A percentile compares a stretch with the other conserved stretches of the same genome.
Evolutionary conservation across 1,139 yeast species (phyloP).

Genomic region (Saccharomyces uvarum): DNA sequence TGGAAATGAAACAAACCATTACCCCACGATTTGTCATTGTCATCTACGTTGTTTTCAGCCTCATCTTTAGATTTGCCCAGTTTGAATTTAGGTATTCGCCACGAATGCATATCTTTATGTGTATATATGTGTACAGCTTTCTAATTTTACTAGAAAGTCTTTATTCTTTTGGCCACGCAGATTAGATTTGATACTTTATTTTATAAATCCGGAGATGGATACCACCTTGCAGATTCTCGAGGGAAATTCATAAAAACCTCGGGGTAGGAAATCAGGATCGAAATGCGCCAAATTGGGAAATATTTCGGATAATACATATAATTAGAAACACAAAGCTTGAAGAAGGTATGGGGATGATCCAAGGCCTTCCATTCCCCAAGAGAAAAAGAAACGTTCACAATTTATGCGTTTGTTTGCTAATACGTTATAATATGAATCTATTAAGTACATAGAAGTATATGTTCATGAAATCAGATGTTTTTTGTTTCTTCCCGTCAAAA

Average conservation of each 20-base stretch:
- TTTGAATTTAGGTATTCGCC: constrained; percentile 27
- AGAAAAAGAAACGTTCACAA: background rate
- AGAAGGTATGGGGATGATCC: background rate
- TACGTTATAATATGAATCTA: background rate
- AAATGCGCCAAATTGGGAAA: background rate
- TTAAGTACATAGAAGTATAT: background rate
- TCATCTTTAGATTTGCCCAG: constrained; percentile 30
- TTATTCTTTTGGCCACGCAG: background rate
- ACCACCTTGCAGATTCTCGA: background rate
- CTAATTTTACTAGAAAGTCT: background rate
- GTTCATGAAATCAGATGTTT: background rate
- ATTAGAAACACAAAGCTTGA: background rate
- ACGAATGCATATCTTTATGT: constrained; percentile 19
- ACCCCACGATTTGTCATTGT: constrained; percentile 9
- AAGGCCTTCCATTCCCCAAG: background rate
- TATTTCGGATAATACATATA: background rate
- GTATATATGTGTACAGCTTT: background rate
- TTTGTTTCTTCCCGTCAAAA: background rate
- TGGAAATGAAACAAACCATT: constrained; percentile 16
- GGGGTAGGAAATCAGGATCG: background rate
- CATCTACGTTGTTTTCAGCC: constrained; percentile 19
- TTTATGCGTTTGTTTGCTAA: background rate
- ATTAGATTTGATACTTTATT: background rate
- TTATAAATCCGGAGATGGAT: background rate
- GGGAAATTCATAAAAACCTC: background rate